A percentile compares a stretch with the other conserved stretches of the same genome.
Evolutionary conservation across 108 stramenopile genomes (phyloP).

Genomic region (Pseudonitzschia pungens): DNA sequence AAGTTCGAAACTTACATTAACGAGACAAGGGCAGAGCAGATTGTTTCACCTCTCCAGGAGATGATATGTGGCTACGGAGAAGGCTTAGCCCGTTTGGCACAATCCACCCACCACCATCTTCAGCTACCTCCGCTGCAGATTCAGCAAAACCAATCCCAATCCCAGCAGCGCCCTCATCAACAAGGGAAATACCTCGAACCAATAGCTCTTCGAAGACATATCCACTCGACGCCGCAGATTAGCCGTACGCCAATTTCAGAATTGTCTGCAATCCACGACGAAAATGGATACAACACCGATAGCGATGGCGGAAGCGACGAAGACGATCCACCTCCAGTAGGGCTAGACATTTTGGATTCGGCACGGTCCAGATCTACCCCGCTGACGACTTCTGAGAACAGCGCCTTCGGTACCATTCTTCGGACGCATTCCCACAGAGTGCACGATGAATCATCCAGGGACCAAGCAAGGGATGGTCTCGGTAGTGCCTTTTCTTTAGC

Average conservation of each 20-base stretch:
- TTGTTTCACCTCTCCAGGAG: slow-evolving; percentile 18
- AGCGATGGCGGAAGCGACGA: slow-evolving; percentile 21
- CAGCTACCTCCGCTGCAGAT: background rate
- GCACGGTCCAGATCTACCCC: slow-evolving; percentile 41
- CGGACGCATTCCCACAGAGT: slow-evolving; percentile 21
- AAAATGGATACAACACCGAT: background rate
- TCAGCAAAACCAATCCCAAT: background rate
- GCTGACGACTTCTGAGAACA: slow-evolving; percentile 29
- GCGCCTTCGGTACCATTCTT: slow-evolving; percentile 38
- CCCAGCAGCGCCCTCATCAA: background rate
- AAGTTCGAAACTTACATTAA: slow-evolving; percentile 27
- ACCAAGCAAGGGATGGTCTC: background rate
- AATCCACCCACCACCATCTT: background rate
- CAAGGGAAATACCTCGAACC: slow-evolving; percentile 25
- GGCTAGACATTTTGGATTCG: slow-evolving; percentile 26
- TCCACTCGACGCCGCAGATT: slow-evolving; percentile 34
- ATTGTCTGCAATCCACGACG: slow-evolving; percentile 20
- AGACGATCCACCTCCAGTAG: slow-evolving; percentile 33
- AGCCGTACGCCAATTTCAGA: slow-evolving; percentile 12
- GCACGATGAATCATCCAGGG: slow-evolving; percentile 13
- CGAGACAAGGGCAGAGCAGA: slow-evolving; percentile 23
- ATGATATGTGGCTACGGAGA: slow-evolving; percentile 24
- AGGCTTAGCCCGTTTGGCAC: slow-evolving; percentile 19
- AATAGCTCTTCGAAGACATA: slow-evolving; percentile 28
- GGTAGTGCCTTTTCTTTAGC: slow-evolving; percentile 36